phyloP scores from a whole-genome alignment of 176 grass and related monocot genomes.

The Musa troglodytarum region DNA sequence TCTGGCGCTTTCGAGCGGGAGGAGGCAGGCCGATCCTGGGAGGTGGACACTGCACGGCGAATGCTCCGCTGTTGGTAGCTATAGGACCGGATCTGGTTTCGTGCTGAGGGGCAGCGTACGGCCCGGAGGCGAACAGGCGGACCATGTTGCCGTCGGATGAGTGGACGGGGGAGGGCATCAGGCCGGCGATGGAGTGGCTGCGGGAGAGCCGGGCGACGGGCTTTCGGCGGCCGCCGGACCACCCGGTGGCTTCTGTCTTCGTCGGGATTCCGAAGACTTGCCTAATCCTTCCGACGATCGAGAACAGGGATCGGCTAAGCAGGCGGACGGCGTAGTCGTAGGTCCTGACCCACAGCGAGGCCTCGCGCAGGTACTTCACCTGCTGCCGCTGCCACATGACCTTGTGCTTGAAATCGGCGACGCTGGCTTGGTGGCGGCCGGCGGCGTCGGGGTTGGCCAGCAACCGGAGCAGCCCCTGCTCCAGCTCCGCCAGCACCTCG shows the following conservation, averaged over 20 bases:
- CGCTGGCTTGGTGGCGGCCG: neutral
- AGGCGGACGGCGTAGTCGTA: conserved; percentile 69
- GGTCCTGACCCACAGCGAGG: conserved; percentile 49
- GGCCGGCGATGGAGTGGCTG: conserved; percentile 33
- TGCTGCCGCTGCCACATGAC: conserved; percentile 55
- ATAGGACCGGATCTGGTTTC: conserved; percentile 16
- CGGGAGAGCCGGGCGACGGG: conserved; percentile 26
- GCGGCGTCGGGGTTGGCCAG: neutral
- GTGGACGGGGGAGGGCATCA: conserved; percentile 27
- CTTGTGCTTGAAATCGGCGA: conserved; percentile 29
- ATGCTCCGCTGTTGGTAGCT: neutral
- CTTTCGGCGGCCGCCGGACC: neutral
- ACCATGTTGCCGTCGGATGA: conserved; percentile 25
- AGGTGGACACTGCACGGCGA: conserved; percentile 11
- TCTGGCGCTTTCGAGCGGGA: conserved; percentile 25
- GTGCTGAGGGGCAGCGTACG: neutral
- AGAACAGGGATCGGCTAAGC: conserved; percentile 65
- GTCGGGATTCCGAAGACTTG: conserved; percentile 37
- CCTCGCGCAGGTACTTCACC: conserved; percentile 48
- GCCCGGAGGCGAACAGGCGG: conserved; percentile 10
- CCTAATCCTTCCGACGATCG: conserved; percentile 42
- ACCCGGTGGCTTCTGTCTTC: neutral
- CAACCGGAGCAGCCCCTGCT: conserved; percentile 36
- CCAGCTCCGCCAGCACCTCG: conserved; percentile 64
- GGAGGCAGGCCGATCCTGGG: conserved; percentile 3